phyloP scores from a whole-genome alignment of 495 filamentous ascomycete genomes.

The Tuber umbilicatum region DNA sequence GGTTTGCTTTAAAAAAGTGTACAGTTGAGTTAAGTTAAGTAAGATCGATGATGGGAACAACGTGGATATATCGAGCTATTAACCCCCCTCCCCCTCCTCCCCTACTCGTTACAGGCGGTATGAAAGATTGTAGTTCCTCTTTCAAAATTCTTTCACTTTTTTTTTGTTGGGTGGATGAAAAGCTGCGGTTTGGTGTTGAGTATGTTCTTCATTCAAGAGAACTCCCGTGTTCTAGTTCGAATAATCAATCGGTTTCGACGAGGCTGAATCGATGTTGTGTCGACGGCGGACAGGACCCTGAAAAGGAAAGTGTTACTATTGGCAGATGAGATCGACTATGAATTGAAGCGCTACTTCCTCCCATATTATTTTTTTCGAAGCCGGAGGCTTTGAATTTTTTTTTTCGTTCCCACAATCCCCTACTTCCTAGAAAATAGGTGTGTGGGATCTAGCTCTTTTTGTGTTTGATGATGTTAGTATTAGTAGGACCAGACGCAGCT shows the following conservation, averaged over 20 bases:
- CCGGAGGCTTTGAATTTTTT: not conserved
- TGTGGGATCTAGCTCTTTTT: not conserved
- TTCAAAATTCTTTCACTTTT: not conserved
- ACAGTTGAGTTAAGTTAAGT: not conserved
- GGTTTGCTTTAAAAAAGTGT: not conserved
- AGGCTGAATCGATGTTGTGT: not conserved
- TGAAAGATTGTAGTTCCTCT: not conserved
- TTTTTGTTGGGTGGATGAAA: not conserved
- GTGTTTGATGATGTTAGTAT: not conserved
- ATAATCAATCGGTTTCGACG: not conserved
- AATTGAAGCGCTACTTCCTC: not conserved
- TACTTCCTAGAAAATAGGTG: not conserved
- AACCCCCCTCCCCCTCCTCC: not conserved
- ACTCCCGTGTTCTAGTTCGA: not conserved
- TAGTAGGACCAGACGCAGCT: not conserved
- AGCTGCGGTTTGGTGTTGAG: not conserved
- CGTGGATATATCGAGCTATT: not conserved
- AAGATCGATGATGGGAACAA: not conserved
- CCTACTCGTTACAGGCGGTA: not conserved
- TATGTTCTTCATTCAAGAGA: not conserved
- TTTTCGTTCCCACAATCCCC: not conserved
- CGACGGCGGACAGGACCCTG: not conserved
- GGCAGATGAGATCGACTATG: not conserved
- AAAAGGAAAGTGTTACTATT: not conserved
- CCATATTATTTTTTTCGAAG: not conserved